A percentile compares a stretch with the other conserved stretches of the same genome.
Evolutionary conservation across 257 asterid genomes (phyloP).

Genomic region (Avicennia marina): DNA sequence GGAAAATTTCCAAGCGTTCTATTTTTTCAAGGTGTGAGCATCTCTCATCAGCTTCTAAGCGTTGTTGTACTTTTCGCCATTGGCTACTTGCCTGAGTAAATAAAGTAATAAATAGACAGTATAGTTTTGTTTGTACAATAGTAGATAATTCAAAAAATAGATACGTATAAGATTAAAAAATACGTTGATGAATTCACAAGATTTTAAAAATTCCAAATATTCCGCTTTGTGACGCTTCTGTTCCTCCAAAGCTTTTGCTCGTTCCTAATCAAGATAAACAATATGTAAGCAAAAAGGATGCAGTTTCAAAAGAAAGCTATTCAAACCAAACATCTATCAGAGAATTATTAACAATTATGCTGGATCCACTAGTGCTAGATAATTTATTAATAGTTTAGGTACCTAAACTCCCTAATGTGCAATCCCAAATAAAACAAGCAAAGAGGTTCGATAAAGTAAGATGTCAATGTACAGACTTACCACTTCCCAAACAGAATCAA

Average conservation of each 20-base stretch:
- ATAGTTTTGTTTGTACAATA: neutral
- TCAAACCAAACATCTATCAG: slow-evolving; percentile 1
- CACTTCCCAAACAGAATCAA: neutral
- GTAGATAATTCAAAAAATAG: slow-evolving; percentile 14
- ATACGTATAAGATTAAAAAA: slow-evolving; percentile 2
- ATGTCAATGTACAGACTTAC: neutral
- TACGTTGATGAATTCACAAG: slow-evolving; percentile 90
- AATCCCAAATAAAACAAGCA: neutral
- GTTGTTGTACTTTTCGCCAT: slow-evolving; percentile 95
- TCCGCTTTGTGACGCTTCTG: slow-evolving; percentile 59
- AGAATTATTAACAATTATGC: neutral
- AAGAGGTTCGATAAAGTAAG: neutral
- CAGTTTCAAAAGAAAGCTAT: neutral
- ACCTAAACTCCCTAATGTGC: neutral
- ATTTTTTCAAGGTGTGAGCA: slow-evolving; percentile 88
- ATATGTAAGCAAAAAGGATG: slow-evolving; percentile 7
- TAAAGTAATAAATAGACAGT: slow-evolving; percentile 9
- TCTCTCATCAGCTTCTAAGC: slow-evolving; percentile 88
- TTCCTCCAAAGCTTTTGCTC: slow-evolving; percentile 83
- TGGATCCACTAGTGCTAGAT: neutral
- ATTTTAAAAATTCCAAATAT: slow-evolving; percentile 70
- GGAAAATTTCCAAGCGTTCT: slow-evolving; percentile 88
- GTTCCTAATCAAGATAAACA: slow-evolving; percentile 52
- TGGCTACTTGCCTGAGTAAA: slow-evolving; percentile 81
- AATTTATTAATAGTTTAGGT: neutral